A percentile compares a stretch with the other conserved stretches of the same genome.
Evolutionary conservation across 441 rosid species (phyloP).

Genomic region (Gossypium laxum): DNA sequence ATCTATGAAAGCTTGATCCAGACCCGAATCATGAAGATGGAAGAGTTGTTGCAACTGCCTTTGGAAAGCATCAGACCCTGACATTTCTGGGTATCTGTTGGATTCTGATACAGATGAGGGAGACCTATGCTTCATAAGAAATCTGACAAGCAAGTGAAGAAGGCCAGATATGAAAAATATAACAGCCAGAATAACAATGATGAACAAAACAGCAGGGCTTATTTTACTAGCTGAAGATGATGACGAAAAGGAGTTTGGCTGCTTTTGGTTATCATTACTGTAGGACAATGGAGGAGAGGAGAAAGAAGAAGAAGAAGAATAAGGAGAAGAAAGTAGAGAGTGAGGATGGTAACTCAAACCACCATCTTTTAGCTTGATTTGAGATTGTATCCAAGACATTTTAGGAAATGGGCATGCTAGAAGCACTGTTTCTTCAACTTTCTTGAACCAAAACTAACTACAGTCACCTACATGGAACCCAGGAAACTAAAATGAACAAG

Average conservation of each 20-base stretch:
- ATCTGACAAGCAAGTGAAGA: constrained; percentile 45
- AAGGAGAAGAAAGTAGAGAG: constrained; percentile 28
- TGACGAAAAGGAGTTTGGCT: constrained; percentile 15
- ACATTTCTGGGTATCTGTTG: constrained; percentile 30
- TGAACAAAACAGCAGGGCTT: constrained; percentile 41
- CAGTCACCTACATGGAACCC: constrained; percentile 21
- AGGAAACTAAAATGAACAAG: constrained; percentile 21
- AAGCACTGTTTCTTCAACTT: constrained; percentile 19
- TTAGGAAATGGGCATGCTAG: constrained; percentile 26
- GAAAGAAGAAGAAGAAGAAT: constrained; percentile 22
- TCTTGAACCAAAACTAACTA: constrained; percentile 1
- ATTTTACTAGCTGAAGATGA: constrained; percentile 41
- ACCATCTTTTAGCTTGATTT: constrained; percentile 23
- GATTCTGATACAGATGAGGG: constrained; percentile 44
- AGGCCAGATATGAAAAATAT: constrained; percentile 47
- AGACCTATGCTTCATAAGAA: constrained; percentile 38
- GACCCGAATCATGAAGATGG: constrained; percentile 63
- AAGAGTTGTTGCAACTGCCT: constrained; percentile 62
- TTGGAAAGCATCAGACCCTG: constrained; percentile 47
- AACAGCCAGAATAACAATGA: constrained; percentile 45
- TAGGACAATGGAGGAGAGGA: constrained; percentile 29
- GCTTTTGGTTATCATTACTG: constrained; percentile 28
- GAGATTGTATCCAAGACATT: constrained; percentile 36
- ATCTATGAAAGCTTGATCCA: constrained; percentile 56
- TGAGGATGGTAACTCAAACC: constrained; percentile 18